phyloP scores from a whole-genome alignment of 1,284 basidiomycete genomes.

The Golubevia pallescens region DNA sequence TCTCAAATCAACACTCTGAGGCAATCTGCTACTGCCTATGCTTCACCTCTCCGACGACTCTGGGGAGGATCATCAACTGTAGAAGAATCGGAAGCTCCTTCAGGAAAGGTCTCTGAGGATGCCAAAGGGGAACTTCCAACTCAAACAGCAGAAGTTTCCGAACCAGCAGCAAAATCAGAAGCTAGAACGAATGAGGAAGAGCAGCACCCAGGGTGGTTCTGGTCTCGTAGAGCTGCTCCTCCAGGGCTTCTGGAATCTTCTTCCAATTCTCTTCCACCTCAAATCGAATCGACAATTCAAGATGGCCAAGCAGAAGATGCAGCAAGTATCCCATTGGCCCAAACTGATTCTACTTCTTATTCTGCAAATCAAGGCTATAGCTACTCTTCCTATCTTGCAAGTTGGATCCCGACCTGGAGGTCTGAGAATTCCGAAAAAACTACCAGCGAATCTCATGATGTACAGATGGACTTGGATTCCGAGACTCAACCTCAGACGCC shows the following conservation, averaged over 20 bases:
- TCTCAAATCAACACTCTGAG: not conserved
- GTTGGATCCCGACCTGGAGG: conserved; percentile 37
- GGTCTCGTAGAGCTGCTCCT: not conserved
- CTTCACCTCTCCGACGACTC: not conserved
- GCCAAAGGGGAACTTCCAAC: not conserved
- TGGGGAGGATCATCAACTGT: not conserved
- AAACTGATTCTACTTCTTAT: not conserved
- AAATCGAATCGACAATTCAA: not conserved
- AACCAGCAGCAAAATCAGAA: too few relatives aligned
- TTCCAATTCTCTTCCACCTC: not conserved
- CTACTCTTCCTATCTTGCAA: conserved; percentile 35
- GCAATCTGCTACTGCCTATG: not conserved
- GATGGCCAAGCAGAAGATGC: not conserved
- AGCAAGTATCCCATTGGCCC: not conserved
- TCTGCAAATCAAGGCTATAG: conserved; percentile 15
- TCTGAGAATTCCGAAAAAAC: conserved; percentile 14
- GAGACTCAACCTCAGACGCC: conserved; percentile 19
- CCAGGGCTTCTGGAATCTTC: not conserved
- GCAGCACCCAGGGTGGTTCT: not conserved
- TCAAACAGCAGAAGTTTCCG: not conserved
- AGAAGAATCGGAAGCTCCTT: not conserved
- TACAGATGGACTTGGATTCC: not conserved
- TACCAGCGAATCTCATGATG: not conserved
- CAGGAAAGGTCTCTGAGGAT: not conserved
- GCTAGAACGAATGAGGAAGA: not conserved